Evolutionary conservation across 306 rosid species (phyloP).

Genomic region (Fagus crenata): DNA sequence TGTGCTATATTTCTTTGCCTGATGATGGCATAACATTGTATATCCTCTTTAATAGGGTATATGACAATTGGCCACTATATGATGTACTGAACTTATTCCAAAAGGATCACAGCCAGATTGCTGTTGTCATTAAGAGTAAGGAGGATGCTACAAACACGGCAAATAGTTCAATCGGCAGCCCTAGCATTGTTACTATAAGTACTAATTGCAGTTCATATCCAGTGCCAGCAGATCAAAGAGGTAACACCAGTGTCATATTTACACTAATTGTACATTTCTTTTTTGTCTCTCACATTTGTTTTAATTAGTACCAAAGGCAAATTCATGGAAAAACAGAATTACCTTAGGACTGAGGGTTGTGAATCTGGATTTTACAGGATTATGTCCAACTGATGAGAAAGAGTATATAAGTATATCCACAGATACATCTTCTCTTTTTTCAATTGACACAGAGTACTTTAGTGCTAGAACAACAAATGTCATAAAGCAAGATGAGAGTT

Average conservation of each 20-base stretch:
- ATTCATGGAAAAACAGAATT: neutral
- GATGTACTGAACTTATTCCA: slow-evolving; percentile 64
- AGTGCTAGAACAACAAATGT: slow-evolving; percentile 36
- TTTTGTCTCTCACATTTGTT: neutral
- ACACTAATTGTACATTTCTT: neutral
- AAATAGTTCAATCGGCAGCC: slow-evolving; percentile 24
- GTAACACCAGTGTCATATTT: slow-evolving; percentile 2
- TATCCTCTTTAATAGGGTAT: slow-evolving; percentile 40
- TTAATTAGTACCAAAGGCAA: neutral
- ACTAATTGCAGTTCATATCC: slow-evolving; percentile 1
- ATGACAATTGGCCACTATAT: slow-evolving; percentile 62
- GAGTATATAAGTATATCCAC: slow-evolving; percentile 1
- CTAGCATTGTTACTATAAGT: neutral
- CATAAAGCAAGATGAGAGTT: slow-evolving; percentile 31
- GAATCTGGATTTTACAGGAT: neutral
- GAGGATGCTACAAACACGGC: slow-evolving; percentile 25
- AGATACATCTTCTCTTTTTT: slow-evolving; percentile 19
- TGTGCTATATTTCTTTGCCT: neutral
- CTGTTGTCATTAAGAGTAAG: slow-evolving; percentile 50
- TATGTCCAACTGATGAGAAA: neutral
- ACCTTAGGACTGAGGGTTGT: neutral
- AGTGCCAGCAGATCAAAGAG: neutral
- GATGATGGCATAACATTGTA: neutral
- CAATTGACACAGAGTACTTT: slow-evolving; percentile 36
- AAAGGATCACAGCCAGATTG: slow-evolving; percentile 72